Conservation (phyloP, 2,329 filamentous ascomycete genomes). For the Thermochaetoides dissita region DNA sequence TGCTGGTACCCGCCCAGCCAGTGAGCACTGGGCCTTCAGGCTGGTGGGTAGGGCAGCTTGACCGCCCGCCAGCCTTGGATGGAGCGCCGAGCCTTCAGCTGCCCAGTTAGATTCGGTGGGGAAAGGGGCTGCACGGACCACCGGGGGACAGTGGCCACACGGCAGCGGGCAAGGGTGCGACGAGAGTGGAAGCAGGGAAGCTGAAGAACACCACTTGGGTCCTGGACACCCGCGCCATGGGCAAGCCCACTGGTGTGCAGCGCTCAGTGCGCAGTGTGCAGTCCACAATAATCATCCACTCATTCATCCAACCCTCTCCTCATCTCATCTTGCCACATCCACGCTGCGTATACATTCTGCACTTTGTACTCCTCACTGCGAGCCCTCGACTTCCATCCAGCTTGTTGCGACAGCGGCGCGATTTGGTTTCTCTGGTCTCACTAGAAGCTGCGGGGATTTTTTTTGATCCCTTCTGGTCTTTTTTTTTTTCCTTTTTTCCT, state of each 20-base stretch:
- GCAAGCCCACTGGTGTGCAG: too few relatives aligned
- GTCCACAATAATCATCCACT: too few relatives aligned
- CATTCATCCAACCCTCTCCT: too few relatives aligned
- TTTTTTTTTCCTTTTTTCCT: too few relatives aligned
- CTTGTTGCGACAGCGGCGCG: neutral
- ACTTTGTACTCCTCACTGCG: slow-evolving; percentile 1
- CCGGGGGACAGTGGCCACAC: slow-evolving; percentile 1
- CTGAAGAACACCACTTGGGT: neutral
- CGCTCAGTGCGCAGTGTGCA: too few relatives aligned
- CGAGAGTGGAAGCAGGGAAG: neutral
- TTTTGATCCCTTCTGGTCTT: neutral
- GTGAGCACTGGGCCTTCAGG: neutral
- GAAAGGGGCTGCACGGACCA: slow-evolving; percentile 5
- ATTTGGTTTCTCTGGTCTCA: neutral
- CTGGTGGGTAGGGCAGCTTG: slow-evolving; percentile 1
- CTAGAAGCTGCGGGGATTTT: too few relatives aligned
- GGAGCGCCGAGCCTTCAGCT: neutral
- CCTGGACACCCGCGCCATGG: too few relatives aligned
- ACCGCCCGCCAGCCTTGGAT: neutral
- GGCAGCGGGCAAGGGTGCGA: neutral
- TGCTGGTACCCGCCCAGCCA: neutral
- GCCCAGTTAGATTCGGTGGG: slow-evolving; percentile 3
- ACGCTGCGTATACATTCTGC: neutral
- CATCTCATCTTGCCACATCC: too few relatives aligned
- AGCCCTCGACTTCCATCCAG: slow-evolving; percentile 4